Evolutionary conservation across 2,329 filamentous ascomycete species (phyloP).

Genomic region (Diaporthe nobilis): DNA sequence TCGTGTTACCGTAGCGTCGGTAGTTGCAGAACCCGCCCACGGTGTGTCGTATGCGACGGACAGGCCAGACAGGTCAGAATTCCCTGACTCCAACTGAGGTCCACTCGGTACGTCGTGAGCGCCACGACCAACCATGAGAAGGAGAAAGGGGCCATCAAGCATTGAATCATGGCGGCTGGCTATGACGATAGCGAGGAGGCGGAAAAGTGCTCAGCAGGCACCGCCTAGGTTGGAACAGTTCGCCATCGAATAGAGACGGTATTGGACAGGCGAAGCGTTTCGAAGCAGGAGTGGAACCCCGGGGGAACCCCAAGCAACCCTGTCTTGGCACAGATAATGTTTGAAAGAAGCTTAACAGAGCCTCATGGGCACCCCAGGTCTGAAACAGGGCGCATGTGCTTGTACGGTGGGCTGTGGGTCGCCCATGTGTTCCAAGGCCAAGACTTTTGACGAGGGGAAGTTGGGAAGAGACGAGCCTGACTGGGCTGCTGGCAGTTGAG

Average conservation of each 20-base stretch:
- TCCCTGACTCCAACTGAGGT: neutral
- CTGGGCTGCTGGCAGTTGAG: conserved; percentile 9
- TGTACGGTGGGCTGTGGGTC: conserved; percentile 22
- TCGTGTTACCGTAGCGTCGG: conserved; percentile 10
- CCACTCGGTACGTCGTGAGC: neutral
- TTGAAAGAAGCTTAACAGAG: conserved; percentile 41
- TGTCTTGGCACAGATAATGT: conserved; percentile 38
- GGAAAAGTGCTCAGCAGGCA: conserved; percentile 12
- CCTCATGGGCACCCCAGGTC: conserved; percentile 24
- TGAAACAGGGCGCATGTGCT: conserved; percentile 36
- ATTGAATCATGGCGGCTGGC: conserved; percentile 25
- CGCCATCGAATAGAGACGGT: neutral
- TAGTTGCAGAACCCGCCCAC: conserved; percentile 21
- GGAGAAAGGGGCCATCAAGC: neutral
- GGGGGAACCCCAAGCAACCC: conserved; percentile 7
- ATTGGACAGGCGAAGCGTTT: conserved; percentile 27
- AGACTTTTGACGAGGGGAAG: conserved; percentile 22
- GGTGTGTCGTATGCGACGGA: conserved; percentile 6
- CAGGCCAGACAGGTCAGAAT: neutral
- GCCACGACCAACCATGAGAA: neutral
- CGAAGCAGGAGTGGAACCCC: neutral
- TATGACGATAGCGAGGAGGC: conserved; percentile 18
- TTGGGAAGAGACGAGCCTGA: conserved; percentile 23
- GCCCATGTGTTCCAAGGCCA: conserved; percentile 13
- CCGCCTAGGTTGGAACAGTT: neutral